Evolutionary conservation across 2,329 filamentous ascomycete species (phyloP), one percentile per base, ranked within the genome.

Genomic region (Microdochium bolleyi): DNA sequence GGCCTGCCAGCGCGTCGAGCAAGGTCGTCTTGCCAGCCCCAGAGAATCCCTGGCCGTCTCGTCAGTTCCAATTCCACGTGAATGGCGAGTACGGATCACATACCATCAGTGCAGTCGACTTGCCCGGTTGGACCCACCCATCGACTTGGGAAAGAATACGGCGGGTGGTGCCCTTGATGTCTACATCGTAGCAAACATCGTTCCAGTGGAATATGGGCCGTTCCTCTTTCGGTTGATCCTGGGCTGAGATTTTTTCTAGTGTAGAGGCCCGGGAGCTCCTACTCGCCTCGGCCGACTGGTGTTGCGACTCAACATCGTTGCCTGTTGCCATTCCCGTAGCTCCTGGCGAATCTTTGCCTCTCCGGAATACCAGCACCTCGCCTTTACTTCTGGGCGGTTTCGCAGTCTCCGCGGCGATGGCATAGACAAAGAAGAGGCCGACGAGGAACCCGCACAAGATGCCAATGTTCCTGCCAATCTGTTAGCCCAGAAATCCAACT

Each of bases 121-220:
- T 95, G 27, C 91, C 91, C 0, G 91, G 91, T 66, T 92, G 92
- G 53, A 96, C 89, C 88, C 89, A 95, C 5, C 91, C 91, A 59
- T 88, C 83, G 1, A 95, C 87, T 53, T 91, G 74, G 58, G 95
- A 85, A 51, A 96, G 70, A 55, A 96, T 65, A 19, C 86, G 79
- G n/a, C 89, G 80, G 1, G 76, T 71, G 57, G 89, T 80, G 1
- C 76, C 77, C 70, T 94, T 94, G 69, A 95, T 88, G 59, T 86
- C 79, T 57, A 83, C 78, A 21, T 83, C 76, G 53, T 80, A 95
- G 57, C 83, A 85, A 1, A 94, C 84, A 59, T 91, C 77, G 52
- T 82, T 77, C 89, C 89, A 95, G 41, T 87, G 87, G 67, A 94
- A 92, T 52, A 92, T 79, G 34, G 82, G 52, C 11, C 52, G 48